Evolutionary conservation across 495 filamentous ascomycete species (phyloP).

Genomic region (Glutinoglossum americanum): DNA sequence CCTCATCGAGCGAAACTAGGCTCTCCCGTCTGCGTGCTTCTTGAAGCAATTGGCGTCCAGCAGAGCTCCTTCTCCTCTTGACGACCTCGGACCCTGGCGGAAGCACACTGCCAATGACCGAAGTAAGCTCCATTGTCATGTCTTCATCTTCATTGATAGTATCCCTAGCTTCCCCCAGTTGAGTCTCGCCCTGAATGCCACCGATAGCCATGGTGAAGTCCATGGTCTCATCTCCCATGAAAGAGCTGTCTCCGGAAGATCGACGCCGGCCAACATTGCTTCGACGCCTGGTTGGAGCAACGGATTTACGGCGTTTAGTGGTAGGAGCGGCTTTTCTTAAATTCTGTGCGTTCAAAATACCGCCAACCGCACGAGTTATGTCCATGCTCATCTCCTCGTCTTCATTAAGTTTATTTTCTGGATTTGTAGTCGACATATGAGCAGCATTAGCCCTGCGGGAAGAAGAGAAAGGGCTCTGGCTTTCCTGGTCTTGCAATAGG

Average conservation of each 20-base stretch:
- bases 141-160: constrained; percentile 31
- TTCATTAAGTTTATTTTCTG: constrained; percentile 8
- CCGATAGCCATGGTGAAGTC: constrained; percentile 20
- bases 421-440: not conserved
- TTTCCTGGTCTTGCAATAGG: constrained; percentile 35
- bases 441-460: constrained; percentile 7
- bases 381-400: constrained; percentile 30
- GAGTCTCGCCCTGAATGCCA: constrained; percentile 9
- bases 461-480: constrained; percentile 30
- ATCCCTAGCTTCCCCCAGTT: not conserved
- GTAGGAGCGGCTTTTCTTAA: not conserved
- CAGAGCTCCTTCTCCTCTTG: constrained; percentile 7
- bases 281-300: constrained; percentile 13
- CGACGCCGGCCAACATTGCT: constrained; percentile 3
- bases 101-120: constrained; percentile 38
- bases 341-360: constrained; percentile 19
- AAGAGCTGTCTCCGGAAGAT: constrained; percentile 5
- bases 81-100: constrained; percentile 11
- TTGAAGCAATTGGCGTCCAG: not conserved
- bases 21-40: not conserved
- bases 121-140: constrained; percentile 38
- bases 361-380: constrained; percentile 33
- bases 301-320: constrained; percentile 1
- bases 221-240: constrained; percentile 18
- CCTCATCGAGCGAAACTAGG: constrained; percentile 8